Evolutionary conservation across 306 rosid species (phyloP).

Genomic region (Rosa persica): DNA sequence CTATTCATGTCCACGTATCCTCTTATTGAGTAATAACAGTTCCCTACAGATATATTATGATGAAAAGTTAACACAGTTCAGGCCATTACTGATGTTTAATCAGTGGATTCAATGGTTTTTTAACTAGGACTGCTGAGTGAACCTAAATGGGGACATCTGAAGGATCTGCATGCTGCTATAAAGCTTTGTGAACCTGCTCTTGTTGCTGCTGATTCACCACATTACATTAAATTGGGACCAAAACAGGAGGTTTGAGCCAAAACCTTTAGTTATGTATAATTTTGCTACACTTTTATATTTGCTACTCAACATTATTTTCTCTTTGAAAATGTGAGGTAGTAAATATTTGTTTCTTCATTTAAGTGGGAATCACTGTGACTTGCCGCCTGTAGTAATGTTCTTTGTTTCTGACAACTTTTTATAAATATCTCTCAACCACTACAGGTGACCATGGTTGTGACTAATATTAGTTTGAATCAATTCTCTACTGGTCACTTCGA

Average conservation of each 20-base stretch:
- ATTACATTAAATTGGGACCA: slow-evolving; percentile 79
- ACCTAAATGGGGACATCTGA: slow-evolving; percentile 99
- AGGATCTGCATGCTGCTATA: slow-evolving; percentile 88
- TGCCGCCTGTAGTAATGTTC: background rate
- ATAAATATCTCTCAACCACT: background rate
- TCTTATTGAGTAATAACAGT: background rate
- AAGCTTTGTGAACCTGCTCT: slow-evolving; percentile 95
- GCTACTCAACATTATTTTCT: slow-evolving; percentile 16
- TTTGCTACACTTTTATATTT: slow-evolving; percentile 6
- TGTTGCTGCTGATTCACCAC: slow-evolving; percentile 72
- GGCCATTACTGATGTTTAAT: background rate
- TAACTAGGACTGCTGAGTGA: slow-evolving; percentile 72
- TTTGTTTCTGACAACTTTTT: background rate
- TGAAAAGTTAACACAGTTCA: background rate
- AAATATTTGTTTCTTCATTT: background rate
- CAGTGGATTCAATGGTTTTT: slow-evolving; percentile 10
- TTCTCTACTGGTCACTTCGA: background rate
- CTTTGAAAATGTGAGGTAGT: background rate
- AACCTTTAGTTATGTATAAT: background rate
- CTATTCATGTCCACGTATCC: background rate
- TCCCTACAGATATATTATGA: background rate
- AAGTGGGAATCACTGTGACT: background rate
- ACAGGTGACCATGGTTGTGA: background rate
- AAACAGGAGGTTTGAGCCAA: slow-evolving; percentile 80
- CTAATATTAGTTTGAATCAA: background rate